phyloP scores from a whole-genome alignment of 768 basidiomycete species.

The Coprinopsis marcescibilis region DNA sequence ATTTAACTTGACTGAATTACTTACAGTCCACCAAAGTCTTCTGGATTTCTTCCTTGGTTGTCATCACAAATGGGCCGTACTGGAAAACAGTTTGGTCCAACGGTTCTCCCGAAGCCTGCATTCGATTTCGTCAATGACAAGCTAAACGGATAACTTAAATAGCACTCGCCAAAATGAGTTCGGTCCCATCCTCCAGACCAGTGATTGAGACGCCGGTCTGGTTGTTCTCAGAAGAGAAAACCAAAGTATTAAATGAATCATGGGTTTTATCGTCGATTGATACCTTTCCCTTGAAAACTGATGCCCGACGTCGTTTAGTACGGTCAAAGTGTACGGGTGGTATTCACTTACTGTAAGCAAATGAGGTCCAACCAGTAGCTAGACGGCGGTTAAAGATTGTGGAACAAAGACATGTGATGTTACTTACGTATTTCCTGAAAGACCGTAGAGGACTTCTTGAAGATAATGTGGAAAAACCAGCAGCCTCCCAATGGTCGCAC shows the following conservation, averaged over 20 bases:
- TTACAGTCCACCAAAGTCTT: conserved; percentile 79
- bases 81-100: conserved; percentile 86
- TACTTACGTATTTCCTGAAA: conserved; percentile 80
- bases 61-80: conserved; percentile 87
- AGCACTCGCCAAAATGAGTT: conserved; percentile 62
- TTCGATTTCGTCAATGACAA: conserved; percentile 5
- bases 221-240: conserved; percentile 55
- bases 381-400: conserved; percentile 1
- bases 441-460: conserved; percentile 54
- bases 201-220: conserved; percentile 69
- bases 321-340: too few relatives aligned
- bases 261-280: conserved; percentile 51
- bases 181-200: conserved; percentile 54
- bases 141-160: not conserved
- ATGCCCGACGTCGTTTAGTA: too few relatives aligned
- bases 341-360: conserved; percentile 77
- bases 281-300: conserved; percentile 65
- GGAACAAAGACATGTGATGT: not conserved
- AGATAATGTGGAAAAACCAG: conserved; percentile 83
- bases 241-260: conserved; percentile 70
- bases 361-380: conserved; percentile 88
- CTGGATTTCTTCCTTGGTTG: conserved; percentile 70
- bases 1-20: conserved; percentile 9
- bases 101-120: conserved; percentile 78
- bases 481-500: conserved; percentile 90